Evolutionary conservation across 768 basidiomycete genomes (phyloP).

Genomic region (Favolaschia claudopus): DNA sequence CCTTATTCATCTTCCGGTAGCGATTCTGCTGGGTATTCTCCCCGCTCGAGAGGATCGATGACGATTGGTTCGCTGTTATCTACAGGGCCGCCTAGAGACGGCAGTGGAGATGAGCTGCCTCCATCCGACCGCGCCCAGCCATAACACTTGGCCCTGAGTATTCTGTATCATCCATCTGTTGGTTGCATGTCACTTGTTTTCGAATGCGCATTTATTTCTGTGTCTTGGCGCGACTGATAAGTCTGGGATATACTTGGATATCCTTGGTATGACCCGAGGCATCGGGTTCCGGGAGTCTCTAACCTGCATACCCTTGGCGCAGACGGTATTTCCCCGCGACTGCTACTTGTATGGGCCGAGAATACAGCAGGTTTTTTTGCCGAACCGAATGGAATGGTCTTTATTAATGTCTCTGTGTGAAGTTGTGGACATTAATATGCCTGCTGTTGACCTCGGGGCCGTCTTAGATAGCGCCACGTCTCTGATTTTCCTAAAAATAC

Average conservation of each 20-base stretch:
- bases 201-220: background rate
- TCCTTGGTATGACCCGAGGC: background rate
- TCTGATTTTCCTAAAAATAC: too few species aligned
- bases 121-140: slow-evolving; percentile 1
- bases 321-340: too few species aligned
- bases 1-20: slow-evolving; percentile 78
- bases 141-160: background rate
- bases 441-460: too few species aligned
- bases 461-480: too few species aligned
- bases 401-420: too few species aligned
- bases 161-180: background rate
- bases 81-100: slow-evolving; percentile 48
- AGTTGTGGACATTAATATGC: too few species aligned
- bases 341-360: too few species aligned
- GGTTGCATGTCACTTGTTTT: slow-evolving; percentile 2
- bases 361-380: too few species aligned
- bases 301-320: too few species aligned
- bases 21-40: slow-evolving; percentile 73
- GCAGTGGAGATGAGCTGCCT: slow-evolving; percentile 39
- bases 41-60: slow-evolving; percentile 78
- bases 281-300: background rate
- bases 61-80: slow-evolving; percentile 80
- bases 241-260: background rate
- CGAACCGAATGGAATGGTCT: too few species aligned
- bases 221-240: too few species aligned